Conservation (phyloP, 2,329 filamentous ascomycete species). For the Neonectria faginata region DNA sequence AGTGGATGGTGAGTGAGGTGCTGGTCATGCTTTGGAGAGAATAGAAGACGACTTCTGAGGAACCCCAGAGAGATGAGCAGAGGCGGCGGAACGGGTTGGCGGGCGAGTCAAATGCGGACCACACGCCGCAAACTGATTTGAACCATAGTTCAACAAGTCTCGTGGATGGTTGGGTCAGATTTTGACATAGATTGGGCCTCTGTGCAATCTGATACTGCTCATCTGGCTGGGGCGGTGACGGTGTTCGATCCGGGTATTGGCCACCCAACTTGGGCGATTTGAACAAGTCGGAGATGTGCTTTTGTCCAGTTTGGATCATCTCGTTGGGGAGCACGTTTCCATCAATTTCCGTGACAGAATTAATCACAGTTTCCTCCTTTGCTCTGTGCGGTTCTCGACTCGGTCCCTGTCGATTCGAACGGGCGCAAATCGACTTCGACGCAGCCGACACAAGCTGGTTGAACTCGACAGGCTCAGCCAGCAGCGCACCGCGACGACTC, state of each 20-base stretch:
- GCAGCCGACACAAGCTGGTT: conserved; percentile 19
- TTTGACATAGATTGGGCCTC: conserved; percentile 22
- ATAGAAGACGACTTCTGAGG: conserved; percentile 32
- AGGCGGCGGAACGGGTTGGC: conserved; percentile 35
- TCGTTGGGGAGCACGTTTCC: background rate
- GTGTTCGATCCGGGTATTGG: background rate
- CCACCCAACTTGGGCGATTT: background rate
- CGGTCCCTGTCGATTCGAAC: background rate
- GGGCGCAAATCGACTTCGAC: conserved; percentile 8
- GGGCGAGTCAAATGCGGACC: conserved; percentile 40
- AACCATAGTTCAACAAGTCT: conserved; percentile 38
- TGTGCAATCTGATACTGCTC: background rate
- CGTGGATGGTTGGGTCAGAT: conserved; percentile 34
- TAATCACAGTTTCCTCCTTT: background rate
- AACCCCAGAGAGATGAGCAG: conserved; percentile 32
- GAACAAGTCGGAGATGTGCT: background rate
- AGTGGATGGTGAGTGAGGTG: conserved; percentile 28
- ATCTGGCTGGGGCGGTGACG: background rate
- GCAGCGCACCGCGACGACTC: conserved; percentile 1
- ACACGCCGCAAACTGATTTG: conserved; percentile 38
- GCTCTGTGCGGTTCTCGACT: background rate
- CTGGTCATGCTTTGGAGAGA: conserved; percentile 40
- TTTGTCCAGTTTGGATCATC: background rate
- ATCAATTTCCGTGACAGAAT: background rate
- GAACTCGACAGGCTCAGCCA: conserved; percentile 24